Evolutionary conservation across 129 eudicot genomes (phyloP), one percentile per base, ranked within the genome.

Genomic region (Silybum marianum): DNA sequence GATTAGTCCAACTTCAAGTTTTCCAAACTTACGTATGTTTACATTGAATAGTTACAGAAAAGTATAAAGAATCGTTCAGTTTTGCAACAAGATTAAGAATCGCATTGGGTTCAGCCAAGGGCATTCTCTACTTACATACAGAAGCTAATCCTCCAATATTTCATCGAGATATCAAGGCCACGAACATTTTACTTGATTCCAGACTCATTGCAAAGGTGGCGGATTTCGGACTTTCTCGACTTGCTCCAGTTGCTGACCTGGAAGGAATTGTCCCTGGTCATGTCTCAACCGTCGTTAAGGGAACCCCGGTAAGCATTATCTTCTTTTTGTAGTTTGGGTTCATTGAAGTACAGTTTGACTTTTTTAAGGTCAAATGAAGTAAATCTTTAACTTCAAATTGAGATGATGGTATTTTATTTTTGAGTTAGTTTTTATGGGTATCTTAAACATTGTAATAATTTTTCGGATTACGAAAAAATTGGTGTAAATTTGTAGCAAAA

Each of bases 131-230:
- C 85, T 91, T 94, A 21, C 98, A 94, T 71, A 75, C 96, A 0
- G 98, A 94, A 87, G 98, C 97, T 76, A 79, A 94, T 83, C 98
- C 98, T 24, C 98, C 98, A 21, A 90, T 94, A 92, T 90, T 94
- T 63, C 98, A 94, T 81, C 88, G 98, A 42, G 98, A 94, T 92
- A 94, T 94, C 69, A 94, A 94, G 84, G 90, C 98, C 73, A 94
- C 85, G 77, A 94, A 94, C 76, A 94, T 94, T 71, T 83, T 94
- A 74, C 69, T 94, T 32, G 98, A 94, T 86, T 34, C 96, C 0
- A 89, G 73, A 30, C 85, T 84, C 65, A 78, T 69, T 6, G 93
- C 98, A 40, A 94, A 94, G 74, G 98, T 94, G 78, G 96, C 98
- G 81, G 98, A 94, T 80, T 94, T 94, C 76, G 98, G 98, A 81